Percentiles rank a stretch among this genome's conserved stretches.
These are phyloP conservation scores for Colletotrichum sp. DNA, from an alignment of 2,329 filamentous ascomycete genomes.

Conservation along the genomic window DNA sequence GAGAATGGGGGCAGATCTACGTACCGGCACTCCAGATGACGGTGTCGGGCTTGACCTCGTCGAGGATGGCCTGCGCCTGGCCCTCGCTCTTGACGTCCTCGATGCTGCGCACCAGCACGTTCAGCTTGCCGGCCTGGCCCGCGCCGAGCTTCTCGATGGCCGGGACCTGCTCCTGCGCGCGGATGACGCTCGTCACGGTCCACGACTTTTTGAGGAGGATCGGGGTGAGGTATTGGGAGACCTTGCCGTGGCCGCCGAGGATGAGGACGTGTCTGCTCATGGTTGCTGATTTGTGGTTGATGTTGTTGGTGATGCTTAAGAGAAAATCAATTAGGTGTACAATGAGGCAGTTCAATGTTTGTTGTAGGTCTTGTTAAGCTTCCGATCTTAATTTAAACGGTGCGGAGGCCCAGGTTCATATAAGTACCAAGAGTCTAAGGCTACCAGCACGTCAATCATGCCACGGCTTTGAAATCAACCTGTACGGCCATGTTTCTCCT, in stretches of 20 bases:
- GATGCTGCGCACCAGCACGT: conserved; percentile 72
- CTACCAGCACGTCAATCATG: background rate
- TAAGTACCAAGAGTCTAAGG: background rate
- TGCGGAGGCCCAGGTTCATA: background rate
- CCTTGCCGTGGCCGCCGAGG: conserved; percentile 82
- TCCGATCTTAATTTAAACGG: background rate
- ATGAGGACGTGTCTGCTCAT: conserved; percentile 65
- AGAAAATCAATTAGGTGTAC: background rate
- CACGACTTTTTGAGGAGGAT: conserved; percentile 76
- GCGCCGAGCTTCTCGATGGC: conserved; percentile 67
- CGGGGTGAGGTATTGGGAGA: conserved; percentile 77
- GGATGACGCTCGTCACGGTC: conserved; percentile 81
- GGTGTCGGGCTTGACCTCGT: conserved; percentile 66
- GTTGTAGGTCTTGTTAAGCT: background rate
- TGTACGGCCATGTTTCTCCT: background rate
- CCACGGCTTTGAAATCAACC: conserved; percentile 6
- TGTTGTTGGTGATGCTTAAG: background rate
- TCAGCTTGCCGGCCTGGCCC: conserved; percentile 66
- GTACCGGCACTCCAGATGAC: conserved; percentile 72
- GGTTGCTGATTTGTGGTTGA: background rate
- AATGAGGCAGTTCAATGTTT: background rate
- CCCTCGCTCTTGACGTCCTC: conserved; percentile 71
- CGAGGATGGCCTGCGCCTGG: conserved; percentile 67
- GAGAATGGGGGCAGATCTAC: conserved; percentile 17
- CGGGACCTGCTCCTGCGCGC: conserved; percentile 69